A percentile compares a stretch with the other conserved stretches of the same genome.
Conservation (phyloP, 352 stramenopile species). For the Pythium vanterpoolii region DNA sequence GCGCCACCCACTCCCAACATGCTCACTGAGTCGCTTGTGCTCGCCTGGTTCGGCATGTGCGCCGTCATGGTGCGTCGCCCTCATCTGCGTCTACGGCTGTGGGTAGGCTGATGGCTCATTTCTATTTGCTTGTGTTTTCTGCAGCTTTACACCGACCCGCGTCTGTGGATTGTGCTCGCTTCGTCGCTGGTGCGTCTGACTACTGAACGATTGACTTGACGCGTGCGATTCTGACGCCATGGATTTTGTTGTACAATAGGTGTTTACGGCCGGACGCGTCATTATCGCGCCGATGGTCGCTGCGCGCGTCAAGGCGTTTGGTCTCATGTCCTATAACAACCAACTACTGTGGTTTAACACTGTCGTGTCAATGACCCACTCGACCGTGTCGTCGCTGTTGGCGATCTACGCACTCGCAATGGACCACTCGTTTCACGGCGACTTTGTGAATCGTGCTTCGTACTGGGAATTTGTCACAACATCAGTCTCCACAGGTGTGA, state of each 20-base stretch:
- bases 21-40: conserved; percentile 53
- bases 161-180: conserved; percentile 56
- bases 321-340: conserved; percentile 34
- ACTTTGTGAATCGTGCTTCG: conserved; percentile 36
- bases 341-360: conserved; percentile 74
- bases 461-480: conserved; percentile 49
- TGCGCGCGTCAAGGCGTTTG: conserved; percentile 42
- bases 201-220: neutral
- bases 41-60: conserved; percentile 63
- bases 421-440: conserved; percentile 50
- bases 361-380: conserved; percentile 71
- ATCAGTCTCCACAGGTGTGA: conserved; percentile 56
- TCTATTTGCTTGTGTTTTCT: neutral
- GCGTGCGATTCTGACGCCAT: neutral
- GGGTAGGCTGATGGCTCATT: neutral
- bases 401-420: conserved; percentile 42
- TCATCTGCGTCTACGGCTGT: neutral
- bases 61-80: conserved; percentile 45
- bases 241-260: conserved; percentile 23
- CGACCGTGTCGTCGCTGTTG: conserved; percentile 49
- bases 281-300: conserved; percentile 33
- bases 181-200: conserved; percentile 51
- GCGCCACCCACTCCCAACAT: conserved; percentile 22
- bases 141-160: conserved; percentile 54
- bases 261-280: conserved; percentile 48